Evolutionary conservation across 2,329 filamentous ascomycete species (phyloP).

Genomic region (Thielaviopsis populi): DNA sequence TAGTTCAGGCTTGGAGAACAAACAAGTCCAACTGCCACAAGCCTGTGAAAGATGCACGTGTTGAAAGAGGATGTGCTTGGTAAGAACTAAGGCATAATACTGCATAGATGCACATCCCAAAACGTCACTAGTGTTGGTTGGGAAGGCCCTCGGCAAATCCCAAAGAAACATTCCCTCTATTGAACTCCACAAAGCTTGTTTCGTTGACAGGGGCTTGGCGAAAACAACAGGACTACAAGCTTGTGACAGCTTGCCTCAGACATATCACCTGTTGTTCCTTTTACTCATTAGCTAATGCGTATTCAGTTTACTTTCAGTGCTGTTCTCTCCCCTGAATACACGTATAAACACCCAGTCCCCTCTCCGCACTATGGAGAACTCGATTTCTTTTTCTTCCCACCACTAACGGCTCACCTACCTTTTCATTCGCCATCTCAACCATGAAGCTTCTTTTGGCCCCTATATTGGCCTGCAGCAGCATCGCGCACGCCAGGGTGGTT

Average conservation of each 20-base stretch:
- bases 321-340: too few species aligned
- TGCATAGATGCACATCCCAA: neutral
- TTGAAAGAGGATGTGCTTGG: neutral
- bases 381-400: neutral
- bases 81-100: too few species aligned
- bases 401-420: neutral
- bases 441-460: neutral
- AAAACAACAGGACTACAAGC: too few species aligned
- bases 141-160: neutral
- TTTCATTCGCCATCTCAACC: neutral
- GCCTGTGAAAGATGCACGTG: neutral
- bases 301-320: too few species aligned
- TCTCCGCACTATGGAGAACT: too few species aligned
- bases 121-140: neutral
- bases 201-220: neutral
- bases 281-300: too few species aligned
- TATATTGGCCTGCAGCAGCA: constrained; percentile 16
- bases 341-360: too few species aligned
- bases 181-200: neutral
- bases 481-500: neutral
- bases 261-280: neutral
- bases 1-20: neutral
- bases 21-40: neutral
- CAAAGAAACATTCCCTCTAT: neutral
- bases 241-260: neutral